Evolutionary conservation across 148 eudicot species (phyloP), one percentile per base, ranked within the genome.

Genomic region (Fagopyrum esculentum): DNA sequence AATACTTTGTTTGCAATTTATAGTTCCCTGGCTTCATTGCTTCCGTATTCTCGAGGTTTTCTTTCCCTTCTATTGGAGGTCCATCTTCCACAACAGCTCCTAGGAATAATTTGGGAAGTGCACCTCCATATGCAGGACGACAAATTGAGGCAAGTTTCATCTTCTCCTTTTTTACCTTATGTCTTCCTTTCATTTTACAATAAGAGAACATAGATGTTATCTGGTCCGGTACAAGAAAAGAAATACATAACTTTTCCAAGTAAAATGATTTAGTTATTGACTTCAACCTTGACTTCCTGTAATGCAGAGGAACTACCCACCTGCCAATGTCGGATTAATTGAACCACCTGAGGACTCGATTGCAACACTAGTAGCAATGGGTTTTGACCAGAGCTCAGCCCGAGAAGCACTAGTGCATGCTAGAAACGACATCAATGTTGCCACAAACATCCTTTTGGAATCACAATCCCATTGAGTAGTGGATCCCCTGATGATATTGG

Each of bases 401-500:
- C 85, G 93, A 76, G 96, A 92, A 77, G 98, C 98, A 2, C 96
- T 94, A 54, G 73, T 86, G 15, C 96, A 84, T 45, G 93, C 97
- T 63, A 82, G 96, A 82, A 94, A 91, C 29, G 97, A 92, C 83
- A 30, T 95, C 71, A 95, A 89, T 74, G 85, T 86, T 17, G 99
- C 96, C 72, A 92, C 99, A 26, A 95, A 90, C 79, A 90, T 95
- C 77, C 99, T 95, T 78, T 91, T 95, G 19, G 97, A 92, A 84
- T 86, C 93, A 60, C 93, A 90, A 70, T 82, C 87, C 40, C 97
- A 86, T 71, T 91, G 76, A 89, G 66, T 22, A 45, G 46, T 60
- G 43, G 43, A 6, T 9, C n/a, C 45, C 10, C 52, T 8, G 43
- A 57, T 19, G 9, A 30, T 30, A 63, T 63, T 3, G 30, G 17